Percentiles rank a stretch among this genome's conserved stretches.
These are phyloP conservation scores for Mallotus nudiflorus DNA, from an alignment of 345 rosid genomes.

Conservation along the genomic window DNA sequence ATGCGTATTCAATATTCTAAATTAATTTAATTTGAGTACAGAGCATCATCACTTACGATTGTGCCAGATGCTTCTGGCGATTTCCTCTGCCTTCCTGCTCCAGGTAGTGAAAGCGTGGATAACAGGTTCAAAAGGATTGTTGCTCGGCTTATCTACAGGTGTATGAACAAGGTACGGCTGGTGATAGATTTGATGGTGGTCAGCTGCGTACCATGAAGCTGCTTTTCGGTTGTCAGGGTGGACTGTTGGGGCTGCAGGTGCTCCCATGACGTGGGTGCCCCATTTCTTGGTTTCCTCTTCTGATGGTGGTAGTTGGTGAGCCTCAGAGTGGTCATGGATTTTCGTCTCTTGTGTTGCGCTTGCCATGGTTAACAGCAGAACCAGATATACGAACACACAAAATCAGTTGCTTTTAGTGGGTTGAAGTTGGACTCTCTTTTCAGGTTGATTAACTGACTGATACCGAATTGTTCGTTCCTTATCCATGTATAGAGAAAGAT, in stretches of 20 bases:
- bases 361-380: constrained; percentile 7
- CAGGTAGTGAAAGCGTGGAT: constrained; percentile 67
- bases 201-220: constrained; percentile 71
- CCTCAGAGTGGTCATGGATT: neutral
- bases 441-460: neutral
- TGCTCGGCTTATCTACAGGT: constrained; percentile 54
- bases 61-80: constrained; percentile 86
- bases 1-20: neutral
- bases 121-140: constrained; percentile 69
- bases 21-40: neutral
- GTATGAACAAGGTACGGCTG: constrained; percentile 71
- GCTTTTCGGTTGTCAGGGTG: constrained; percentile 91
- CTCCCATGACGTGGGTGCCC: constrained; percentile 87
- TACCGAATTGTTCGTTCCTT: neutral
- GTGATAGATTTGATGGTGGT: constrained; percentile 47
- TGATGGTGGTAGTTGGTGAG: constrained; percentile 1
- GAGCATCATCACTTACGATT: constrained; percentile 43
- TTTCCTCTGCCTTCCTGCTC: constrained; percentile 76
- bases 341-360: constrained; percentile 1
- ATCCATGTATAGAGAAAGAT: neutral
- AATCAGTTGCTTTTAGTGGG: neutral
- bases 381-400: neutral
- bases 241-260: constrained; percentile 66
- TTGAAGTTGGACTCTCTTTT: neutral
- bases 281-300: constrained; percentile 58